Conservation (phyloP, 257 asterid species). For the Handroanthus guayacan region DNA sequence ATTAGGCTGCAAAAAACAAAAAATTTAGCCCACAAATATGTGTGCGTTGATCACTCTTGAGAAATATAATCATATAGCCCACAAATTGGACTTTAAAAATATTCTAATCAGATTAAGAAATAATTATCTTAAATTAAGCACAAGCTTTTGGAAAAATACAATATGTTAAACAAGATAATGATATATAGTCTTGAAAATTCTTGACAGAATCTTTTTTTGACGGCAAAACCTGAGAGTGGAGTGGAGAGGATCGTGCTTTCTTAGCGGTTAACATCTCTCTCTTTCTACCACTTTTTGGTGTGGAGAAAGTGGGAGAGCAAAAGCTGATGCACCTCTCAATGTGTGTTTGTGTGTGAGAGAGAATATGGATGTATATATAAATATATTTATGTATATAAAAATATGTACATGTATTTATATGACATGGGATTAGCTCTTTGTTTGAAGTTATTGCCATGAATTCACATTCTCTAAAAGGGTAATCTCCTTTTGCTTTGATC, state of each 20-base stretch:
- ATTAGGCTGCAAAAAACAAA: no score
- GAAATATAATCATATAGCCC: neutral
- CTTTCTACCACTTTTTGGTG: constrained; percentile 32
- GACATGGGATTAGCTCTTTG: constrained; percentile 23
- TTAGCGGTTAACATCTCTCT: constrained; percentile 9
- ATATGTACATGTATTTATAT: neutral
- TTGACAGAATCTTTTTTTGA: constrained; percentile 7
- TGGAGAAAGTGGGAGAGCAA: constrained; percentile 46
- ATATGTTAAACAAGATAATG: constrained; percentile 17
- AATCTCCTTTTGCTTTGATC: constrained; percentile 37
- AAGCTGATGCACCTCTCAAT: constrained; percentile 37
- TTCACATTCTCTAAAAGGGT: constrained; percentile 34
- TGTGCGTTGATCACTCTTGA: no score
- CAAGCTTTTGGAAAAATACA: neutral
- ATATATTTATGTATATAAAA: neutral
- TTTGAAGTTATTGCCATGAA: constrained; percentile 35
- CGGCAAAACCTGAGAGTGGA: constrained; percentile 26
- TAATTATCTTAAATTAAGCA: neutral
- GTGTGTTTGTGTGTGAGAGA: constrained; percentile 23
- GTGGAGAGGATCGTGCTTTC: constrained; percentile 36
- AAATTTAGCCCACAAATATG: no score
- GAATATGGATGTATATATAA: neutral
- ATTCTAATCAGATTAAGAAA: neutral
- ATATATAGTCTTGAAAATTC: constrained; percentile 12
- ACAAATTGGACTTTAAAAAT: neutral